Percentiles rank a stretch among this genome's conserved stretches.
phyloP scores from a whole-genome alignment of 495 filamentous ascomycete species.

The Penicillium fimorum region DNA sequence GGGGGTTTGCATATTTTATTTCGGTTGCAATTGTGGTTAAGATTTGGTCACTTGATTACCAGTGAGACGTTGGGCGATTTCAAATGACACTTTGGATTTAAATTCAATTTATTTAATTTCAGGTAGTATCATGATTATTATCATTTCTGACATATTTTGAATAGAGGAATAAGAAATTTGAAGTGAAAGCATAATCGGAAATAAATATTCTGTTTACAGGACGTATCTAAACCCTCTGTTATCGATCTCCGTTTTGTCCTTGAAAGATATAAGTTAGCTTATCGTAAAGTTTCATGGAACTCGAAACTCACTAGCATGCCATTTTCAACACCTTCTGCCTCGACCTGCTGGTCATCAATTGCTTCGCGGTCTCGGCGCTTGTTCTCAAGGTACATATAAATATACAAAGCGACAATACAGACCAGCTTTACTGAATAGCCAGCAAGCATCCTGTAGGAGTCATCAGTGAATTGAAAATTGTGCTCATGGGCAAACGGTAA shows the following conservation, averaged over 20 bases:
- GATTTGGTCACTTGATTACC: too few relatives aligned
- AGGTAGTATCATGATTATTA: too few relatives aligned
- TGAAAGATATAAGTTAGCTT: slow-evolving; percentile 6
- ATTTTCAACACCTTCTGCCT: slow-evolving; percentile 50
- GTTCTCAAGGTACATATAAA: slow-evolving; percentile 55
- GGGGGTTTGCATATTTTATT: too few relatives aligned
- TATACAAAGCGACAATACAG: slow-evolving; percentile 46
- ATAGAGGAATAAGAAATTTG: background rate
- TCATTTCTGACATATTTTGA: background rate
- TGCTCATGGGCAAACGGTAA: background rate
- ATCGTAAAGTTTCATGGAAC: background rate
- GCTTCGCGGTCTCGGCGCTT: slow-evolving; percentile 51
- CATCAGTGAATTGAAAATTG: background rate
- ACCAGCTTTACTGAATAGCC: slow-evolving; percentile 52
- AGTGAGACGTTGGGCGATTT: too few relatives aligned
- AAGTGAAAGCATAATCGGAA: background rate
- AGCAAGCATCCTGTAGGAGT: slow-evolving; percentile 42
- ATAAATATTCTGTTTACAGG: slow-evolving; percentile 24
- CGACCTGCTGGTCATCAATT: slow-evolving; percentile 31
- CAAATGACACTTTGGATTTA: too few relatives aligned
- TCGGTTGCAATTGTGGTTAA: too few relatives aligned
- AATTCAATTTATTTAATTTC: too few relatives aligned
- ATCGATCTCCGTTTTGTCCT: slow-evolving; percentile 56
- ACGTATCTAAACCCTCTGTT: slow-evolving; percentile 56
- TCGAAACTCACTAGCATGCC: slow-evolving; percentile 44